Evolutionary conservation across 2,329 filamentous ascomycete genomes (phyloP).

Genomic region (Lachnellula hyalina): DNA sequence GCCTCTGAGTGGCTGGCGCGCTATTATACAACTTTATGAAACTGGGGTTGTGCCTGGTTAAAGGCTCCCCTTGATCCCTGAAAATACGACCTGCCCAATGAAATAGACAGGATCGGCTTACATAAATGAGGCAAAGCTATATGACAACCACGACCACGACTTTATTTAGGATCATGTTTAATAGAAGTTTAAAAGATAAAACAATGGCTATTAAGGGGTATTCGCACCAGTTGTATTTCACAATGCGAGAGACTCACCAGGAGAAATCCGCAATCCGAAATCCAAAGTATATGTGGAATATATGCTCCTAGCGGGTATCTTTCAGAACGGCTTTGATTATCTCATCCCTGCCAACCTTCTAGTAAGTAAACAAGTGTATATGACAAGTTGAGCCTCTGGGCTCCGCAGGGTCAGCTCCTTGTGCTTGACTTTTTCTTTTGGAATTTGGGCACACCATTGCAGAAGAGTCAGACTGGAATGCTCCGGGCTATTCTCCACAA

Average conservation of each 20-base stretch:
- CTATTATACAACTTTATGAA: not conserved
- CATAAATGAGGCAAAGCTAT: not conserved
- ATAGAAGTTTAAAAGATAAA: not conserved
- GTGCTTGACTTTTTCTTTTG: constrained; percentile 20
- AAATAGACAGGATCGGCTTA: not conserved
- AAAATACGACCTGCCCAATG: not conserved
- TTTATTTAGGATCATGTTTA: not conserved
- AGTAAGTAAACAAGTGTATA: too few relatives aligned
- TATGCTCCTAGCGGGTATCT: too few relatives aligned
- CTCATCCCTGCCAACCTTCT: too few relatives aligned
- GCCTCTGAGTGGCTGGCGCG: not conserved
- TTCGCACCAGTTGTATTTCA: too few relatives aligned
- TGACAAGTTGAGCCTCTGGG: not conserved
- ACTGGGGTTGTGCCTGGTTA: not conserved
- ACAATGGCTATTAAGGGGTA: too few relatives aligned
- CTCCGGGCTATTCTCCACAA: constrained; percentile 19
- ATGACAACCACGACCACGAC: not conserved
- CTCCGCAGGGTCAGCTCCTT: not conserved
- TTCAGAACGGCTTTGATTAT: too few relatives aligned
- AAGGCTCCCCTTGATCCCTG: not conserved
- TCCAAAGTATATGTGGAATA: too few relatives aligned
- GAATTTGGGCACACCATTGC: constrained; percentile 17
- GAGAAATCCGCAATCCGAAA: too few relatives aligned
- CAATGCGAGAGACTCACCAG: too few relatives aligned
- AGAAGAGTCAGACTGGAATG: constrained; percentile 24